Percentiles rank a stretch among this genome's conserved stretches.
phyloP scores from a whole-genome alignment of 768 basidiomycete species.

The Lactifluus subvellereus region DNA sequence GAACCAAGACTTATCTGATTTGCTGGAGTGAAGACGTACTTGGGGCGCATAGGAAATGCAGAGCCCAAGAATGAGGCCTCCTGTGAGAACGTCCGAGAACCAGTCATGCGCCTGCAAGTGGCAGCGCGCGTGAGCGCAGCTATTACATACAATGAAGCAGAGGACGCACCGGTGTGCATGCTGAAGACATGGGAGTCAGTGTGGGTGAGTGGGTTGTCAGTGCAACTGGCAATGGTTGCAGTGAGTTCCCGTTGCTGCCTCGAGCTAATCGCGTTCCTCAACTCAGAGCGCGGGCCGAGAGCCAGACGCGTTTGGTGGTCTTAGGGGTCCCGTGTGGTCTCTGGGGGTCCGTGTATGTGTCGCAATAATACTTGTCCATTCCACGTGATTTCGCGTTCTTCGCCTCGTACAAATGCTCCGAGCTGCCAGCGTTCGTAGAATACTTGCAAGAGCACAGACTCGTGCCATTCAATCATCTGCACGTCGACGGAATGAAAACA shows the following conservation, averaged over 20 bases:
- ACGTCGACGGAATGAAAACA: constrained; percentile 32
- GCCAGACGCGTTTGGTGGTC: background rate
- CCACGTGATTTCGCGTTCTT: constrained; percentile 16
- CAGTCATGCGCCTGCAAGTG: constrained; percentile 21
- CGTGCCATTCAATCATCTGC: constrained; percentile 29
- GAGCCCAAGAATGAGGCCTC: constrained; percentile 24
- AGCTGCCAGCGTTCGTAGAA: constrained; percentile 2
- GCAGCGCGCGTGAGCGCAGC: constrained; percentile 3
- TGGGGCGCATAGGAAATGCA: constrained; percentile 26
- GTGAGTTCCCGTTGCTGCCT: background rate
- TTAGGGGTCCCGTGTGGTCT: constrained; percentile 4
- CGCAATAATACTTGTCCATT: background rate
- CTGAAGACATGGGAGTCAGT: constrained; percentile 16
- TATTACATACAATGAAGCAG: background rate
- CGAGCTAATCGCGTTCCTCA: background rate
- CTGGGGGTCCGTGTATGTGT: background rate
- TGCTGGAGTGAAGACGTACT: background rate
- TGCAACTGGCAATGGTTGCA: background rate
- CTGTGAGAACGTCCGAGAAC: constrained; percentile 23
- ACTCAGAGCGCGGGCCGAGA: too few species aligned
- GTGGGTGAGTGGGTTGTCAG: background rate
- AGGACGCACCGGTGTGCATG: constrained; percentile 17
- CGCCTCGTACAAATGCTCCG: constrained; percentile 13
- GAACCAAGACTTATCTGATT: background rate
- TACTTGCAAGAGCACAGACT: constrained; percentile 1